Evolutionary conservation across 2,329 filamentous ascomycete species (phyloP).

Genomic region (Torrubiellomyces zombiae): DNA sequence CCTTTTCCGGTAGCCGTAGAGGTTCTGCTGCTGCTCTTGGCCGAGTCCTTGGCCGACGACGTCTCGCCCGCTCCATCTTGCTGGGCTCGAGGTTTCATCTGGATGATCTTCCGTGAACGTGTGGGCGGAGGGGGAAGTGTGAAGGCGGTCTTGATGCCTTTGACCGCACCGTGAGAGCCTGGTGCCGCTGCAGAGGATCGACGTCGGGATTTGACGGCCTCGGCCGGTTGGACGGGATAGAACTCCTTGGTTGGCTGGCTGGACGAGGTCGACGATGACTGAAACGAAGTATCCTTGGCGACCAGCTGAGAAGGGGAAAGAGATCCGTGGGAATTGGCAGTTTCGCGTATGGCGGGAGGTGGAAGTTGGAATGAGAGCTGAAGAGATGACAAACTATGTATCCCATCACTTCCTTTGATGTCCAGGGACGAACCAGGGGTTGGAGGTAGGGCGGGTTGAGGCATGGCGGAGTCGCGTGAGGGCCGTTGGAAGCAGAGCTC

Average conservation of each 20-base stretch:
- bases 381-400: constrained; percentile 39
- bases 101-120: constrained; percentile 86
- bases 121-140: constrained; percentile 83
- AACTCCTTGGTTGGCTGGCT: no score
- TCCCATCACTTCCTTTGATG: constrained; percentile 54
- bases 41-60: constrained; percentile 9
- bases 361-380: constrained; percentile 61
- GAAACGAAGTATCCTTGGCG: no score
- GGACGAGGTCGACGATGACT: no score
- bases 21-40: constrained; percentile 9
- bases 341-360: constrained; percentile 52
- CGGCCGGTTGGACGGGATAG: constrained; percentile 31
- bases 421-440: constrained; percentile 71
- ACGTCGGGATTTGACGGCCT: constrained; percentile 36
- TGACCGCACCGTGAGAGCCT: constrained; percentile 29
- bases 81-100: constrained; percentile 65
- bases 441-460: constrained; percentile 33
- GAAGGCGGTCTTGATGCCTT: constrained; percentile 48
- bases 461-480: constrained; percentile 11
- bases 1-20: constrained; percentile 7
- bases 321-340: no score
- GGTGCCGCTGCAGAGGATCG: constrained; percentile 29
- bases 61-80: constrained; percentile 14
- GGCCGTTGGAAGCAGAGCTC: no score
- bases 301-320: no score